Evolutionary conservation across 805 yeast species (phyloP), one percentile per base, ranked within the genome.

Genomic region (Wickerhamomyces strasburgensis): DNA sequence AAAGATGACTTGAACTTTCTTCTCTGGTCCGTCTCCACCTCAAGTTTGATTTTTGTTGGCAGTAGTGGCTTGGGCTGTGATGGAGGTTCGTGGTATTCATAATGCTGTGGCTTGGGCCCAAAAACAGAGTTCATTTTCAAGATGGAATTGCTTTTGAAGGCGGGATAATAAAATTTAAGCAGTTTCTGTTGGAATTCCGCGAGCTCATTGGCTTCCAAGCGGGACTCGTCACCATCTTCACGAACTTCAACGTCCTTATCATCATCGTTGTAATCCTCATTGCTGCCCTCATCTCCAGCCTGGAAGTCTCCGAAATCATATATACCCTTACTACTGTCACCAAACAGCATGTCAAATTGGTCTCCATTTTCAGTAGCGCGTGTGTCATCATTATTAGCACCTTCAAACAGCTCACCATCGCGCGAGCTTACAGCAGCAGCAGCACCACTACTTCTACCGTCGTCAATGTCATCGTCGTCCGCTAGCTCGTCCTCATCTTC

Each of bases 401-500:
- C 69, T 19, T 51, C 50, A 31, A 62, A 62, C 18, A 66, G 35
- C 32, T 60, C 67, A 33, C 67, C 43, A 39, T 64, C 67, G 31
- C 58, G 65, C 5, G 53, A 63, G 4, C 43, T 50, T 6, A 48
- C 57, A 7, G 49, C 66, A n/a, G 56, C 57, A 15, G 54, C 62
- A n/a, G 54, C 68, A 17, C 46, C 57, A 5, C 37, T 47, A 8
- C 40, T 30, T 11, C 34, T 43, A 15, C 24, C 39, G 27, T 11
- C 11, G 14, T 10, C n/a, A n/a, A n/a, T n/a, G n/a, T n/a, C n/a
- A n/a, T 85, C 95, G 16, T 89, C 96, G 17, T 89, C 97, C 0
- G 97, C 97, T 33, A 89, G 65, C 58, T 89, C 97, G 48, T 89
- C 97, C 52, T 85, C 94, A 56, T 86, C 96, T 53, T 86, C 96